These are phyloP conservation scores for Blepharisma japonicum DNA, from an alignment of 73 alveolate species.

Conservation along the genomic window DNA sequence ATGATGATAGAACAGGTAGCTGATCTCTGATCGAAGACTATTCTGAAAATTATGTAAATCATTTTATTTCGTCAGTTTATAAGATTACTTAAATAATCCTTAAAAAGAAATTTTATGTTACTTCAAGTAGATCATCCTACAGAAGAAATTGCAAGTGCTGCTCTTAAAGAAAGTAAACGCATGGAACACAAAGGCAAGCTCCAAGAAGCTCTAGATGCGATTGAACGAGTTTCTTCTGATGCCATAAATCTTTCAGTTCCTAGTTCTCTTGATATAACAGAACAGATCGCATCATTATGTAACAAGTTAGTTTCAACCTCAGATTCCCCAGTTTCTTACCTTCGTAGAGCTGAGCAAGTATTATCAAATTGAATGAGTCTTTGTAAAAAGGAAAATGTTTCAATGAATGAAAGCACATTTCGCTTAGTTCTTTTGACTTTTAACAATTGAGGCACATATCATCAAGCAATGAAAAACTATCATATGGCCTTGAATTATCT, in stretches of 20 bases:
- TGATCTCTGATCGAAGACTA: no score
- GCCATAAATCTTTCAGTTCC: background rate
- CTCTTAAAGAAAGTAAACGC: constrained; percentile 8
- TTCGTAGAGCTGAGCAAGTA: constrained; percentile 10
- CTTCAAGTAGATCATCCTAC: background rate
- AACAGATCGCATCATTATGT: background rate
- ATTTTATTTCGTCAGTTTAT: no score
- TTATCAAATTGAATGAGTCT: background rate
- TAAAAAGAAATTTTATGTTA: no score
- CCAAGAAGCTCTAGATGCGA: background rate
- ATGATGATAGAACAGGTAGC: no score
- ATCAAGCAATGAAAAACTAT: constrained; percentile 4
- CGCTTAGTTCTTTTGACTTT: constrained; percentile 7
- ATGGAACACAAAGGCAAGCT: constrained; percentile 4
- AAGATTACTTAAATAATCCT: no score
- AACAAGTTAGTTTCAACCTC: background rate
- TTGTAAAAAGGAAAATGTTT: background rate
- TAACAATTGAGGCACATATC: constrained; percentile 3
- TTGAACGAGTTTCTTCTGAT: background rate
- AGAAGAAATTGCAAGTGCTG: background rate
- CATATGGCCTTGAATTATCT: constrained; percentile 17
- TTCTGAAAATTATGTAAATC: no score
- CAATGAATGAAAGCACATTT: constrained; percentile 4
- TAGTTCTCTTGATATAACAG: background rate
- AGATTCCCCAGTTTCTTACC: constrained; percentile 1